A percentile compares a stretch with the other conserved stretches of the same genome.
phyloP scores from a whole-genome alignment of 179 eudicot species.

The Beta corolliflora region DNA sequence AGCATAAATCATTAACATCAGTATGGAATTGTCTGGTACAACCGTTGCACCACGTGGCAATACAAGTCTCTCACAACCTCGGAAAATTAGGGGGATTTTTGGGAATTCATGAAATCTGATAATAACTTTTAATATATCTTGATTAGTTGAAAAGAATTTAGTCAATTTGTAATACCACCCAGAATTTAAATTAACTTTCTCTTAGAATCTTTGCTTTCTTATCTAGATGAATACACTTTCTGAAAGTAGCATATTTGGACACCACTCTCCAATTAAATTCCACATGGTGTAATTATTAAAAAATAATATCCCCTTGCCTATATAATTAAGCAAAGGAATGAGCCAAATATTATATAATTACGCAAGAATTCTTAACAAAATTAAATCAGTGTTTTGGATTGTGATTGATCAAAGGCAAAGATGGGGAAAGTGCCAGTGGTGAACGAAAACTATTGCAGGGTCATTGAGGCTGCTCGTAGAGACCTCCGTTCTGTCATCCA shows the following conservation, averaged over 20 bases:
- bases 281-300: neutral
- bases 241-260: neutral
- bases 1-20: too few relatives aligned
- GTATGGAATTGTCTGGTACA: too few relatives aligned
- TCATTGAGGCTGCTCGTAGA: constrained; percentile 48
- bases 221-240: neutral
- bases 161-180: too few relatives aligned
- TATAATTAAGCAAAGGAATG: neutral
- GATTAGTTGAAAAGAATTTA: too few relatives aligned
- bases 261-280: neutral
- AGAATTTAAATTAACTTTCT: too few relatives aligned
- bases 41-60: too few relatives aligned
- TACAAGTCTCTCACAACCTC: too few relatives aligned
- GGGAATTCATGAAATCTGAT: too few relatives aligned
- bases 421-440: constrained; percentile 25
- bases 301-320: neutral
- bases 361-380: neutral
- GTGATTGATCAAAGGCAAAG: neutral
- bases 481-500: constrained; percentile 59
- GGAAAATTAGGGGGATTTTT: too few relatives aligned
- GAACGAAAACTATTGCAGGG: constrained; percentile 41
- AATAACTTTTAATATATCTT: too few relatives aligned
- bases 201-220: too few relatives aligned
- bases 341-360: too few relatives aligned
- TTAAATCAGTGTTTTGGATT: neutral